Conservation (phyloP, 208 protist species). For the Leishmania martiniquensis region DNA sequence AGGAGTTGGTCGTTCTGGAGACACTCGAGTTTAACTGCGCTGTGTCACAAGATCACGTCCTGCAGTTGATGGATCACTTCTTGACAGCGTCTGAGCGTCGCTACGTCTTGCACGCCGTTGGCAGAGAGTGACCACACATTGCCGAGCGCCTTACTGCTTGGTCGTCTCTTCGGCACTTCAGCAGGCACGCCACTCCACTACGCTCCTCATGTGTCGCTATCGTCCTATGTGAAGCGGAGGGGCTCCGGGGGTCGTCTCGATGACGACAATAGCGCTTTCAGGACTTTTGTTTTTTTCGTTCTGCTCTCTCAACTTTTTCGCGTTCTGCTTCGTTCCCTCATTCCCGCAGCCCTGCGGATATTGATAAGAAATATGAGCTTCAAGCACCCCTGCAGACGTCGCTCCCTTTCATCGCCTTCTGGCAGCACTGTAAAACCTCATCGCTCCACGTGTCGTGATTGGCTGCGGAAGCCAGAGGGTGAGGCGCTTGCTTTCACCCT, state of each 20-base stretch:
- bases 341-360: neutral
- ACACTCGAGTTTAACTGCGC: slow-evolving; percentile 58
- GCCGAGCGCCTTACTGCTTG: neutral
- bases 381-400: too few species aligned
- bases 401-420: neutral
- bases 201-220: too few species aligned
- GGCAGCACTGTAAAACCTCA: neutral
- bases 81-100: slow-evolving; percentile 43
- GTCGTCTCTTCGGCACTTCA: slow-evolving; percentile 3
- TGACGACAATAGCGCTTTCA: too few species aligned
- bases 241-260: too few species aligned
- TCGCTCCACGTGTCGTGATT: too few species aligned
- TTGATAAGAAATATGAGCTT: neutral
- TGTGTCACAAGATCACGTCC: slow-evolving; percentile 35
- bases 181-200: neutral
- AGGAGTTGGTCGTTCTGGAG: slow-evolving; percentile 41
- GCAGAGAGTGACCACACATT: neutral
- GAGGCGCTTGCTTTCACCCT: neutral
- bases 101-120: slow-evolving; percentile 29
- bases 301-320: neutral
- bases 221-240: neutral
- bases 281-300: neutral
- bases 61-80: slow-evolving; percentile 61
- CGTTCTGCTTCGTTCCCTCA: neutral
- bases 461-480: neutral